Evolutionary conservation across 2,329 filamentous ascomycete genomes (phyloP).

Genomic region (Cryphonectria parasitica): DNA sequence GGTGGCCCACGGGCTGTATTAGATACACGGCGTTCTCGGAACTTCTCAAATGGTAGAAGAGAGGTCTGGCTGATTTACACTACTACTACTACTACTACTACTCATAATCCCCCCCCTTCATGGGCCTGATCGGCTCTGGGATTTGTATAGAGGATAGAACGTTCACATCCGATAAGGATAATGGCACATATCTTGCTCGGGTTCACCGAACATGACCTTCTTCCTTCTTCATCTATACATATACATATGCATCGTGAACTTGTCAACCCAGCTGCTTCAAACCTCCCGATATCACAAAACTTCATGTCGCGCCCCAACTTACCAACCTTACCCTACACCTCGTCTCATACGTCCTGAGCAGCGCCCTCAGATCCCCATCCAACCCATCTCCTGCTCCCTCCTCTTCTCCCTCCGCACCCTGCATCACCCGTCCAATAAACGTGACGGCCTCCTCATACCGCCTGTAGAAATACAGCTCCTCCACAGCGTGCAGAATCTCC

Average conservation of each 20-base stretch:
- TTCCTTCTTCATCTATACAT: neutral
- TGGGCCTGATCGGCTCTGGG: constrained; percentile 14
- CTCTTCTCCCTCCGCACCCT: constrained; percentile 31
- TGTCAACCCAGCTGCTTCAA: neutral
- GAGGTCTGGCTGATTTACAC: constrained; percentile 16
- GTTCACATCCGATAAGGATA: constrained; percentile 7
- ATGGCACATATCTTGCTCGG: constrained; percentile 9
- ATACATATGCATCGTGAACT: neutral
- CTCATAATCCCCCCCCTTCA: constrained; percentile 19
- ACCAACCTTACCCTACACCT: constrained; percentile 44
- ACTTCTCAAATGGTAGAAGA: neutral
- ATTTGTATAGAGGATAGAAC: constrained; percentile 26
- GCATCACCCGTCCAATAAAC: constrained; percentile 45
- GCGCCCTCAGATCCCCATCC: constrained; percentile 47
- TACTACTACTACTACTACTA: constrained; percentile 5
- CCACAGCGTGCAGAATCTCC: constrained; percentile 57
- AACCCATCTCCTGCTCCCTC: constrained; percentile 39
- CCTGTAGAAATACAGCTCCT: constrained; percentile 61
- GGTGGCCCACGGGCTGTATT: constrained; percentile 17
- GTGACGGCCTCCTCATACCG: constrained; percentile 50
- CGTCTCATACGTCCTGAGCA: constrained; percentile 48
- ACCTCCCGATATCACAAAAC: neutral
- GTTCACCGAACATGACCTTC: neutral
- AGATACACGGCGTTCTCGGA: constrained; percentile 20
- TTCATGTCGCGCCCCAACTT: neutral